Conservation (phyloP, 176 grass and related monocot genomes). For the Oryza meridionalis region DNA sequence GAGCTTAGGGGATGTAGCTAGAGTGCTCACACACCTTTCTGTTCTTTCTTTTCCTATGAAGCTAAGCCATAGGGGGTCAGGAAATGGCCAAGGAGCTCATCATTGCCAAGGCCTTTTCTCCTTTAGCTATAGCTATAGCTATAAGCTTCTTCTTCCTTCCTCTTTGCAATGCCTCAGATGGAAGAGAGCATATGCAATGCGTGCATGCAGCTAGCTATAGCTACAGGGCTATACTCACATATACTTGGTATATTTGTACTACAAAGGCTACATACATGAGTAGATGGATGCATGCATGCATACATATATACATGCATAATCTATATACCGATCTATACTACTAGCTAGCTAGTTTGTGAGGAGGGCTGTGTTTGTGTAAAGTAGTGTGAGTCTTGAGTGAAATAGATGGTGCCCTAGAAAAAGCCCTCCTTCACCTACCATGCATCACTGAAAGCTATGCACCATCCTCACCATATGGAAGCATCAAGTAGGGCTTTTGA, state of each 20-base stretch:
- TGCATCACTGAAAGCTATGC: conserved; percentile 91
- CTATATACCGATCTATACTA: no score
- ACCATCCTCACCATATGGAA: conserved; percentile 49
- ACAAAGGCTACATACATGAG: conserved; percentile 16
- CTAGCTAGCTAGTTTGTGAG: background rate
- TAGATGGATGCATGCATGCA: conserved; percentile 16
- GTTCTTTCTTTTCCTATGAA: conserved; percentile 69
- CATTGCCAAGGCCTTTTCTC: conserved; percentile 42
- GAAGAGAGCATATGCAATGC: conserved; percentile 20
- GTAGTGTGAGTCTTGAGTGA: conserved; percentile 44
- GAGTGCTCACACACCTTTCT: conserved; percentile 50
- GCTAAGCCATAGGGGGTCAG: conserved; percentile 37
- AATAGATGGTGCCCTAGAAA: conserved; percentile 55
- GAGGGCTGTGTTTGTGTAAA: conserved; percentile 38
- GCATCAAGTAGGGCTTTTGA: conserved; percentile 58
- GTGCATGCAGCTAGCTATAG: conserved; percentile 32
- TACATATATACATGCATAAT: background rate
- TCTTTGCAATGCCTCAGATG: conserved; percentile 28
- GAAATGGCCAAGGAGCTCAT: conserved; percentile 52
- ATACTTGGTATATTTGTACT: background rate
- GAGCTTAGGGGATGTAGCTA: background rate
- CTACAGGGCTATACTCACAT: conserved; percentile 32
- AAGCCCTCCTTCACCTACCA: conserved; percentile 71
- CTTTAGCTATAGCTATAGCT: background rate
- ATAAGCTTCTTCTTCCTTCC: background rate